These are phyloP conservation scores for Ogataea naganishii DNA, from an alignment of 805 yeast species.

Conservation along the genomic window DNA sequence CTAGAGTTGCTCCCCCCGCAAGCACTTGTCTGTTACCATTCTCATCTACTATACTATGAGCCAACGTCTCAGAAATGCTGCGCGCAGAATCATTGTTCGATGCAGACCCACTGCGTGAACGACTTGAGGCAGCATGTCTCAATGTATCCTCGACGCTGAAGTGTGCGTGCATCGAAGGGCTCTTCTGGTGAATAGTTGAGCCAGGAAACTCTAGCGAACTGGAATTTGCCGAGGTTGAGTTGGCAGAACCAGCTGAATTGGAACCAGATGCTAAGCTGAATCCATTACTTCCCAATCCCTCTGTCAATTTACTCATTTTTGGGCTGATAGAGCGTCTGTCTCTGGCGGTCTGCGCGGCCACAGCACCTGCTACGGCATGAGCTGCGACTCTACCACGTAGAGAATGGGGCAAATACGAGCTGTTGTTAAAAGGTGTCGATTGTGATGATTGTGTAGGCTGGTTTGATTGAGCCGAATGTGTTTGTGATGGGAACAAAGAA, in stretches of 20 bases:
- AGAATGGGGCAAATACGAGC: no score
- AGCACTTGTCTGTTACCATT: no score
- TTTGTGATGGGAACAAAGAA: no score
- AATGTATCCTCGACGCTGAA: slow-evolving; percentile 61
- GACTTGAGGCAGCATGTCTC: slow-evolving; percentile 34
- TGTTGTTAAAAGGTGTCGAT: slow-evolving; percentile 3
- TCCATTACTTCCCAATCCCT: no score
- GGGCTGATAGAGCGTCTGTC: slow-evolving; percentile 15
- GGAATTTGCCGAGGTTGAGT: slow-evolving; percentile 5
- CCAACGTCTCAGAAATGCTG: slow-evolving; percentile 3
- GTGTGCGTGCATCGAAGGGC: slow-evolving; percentile 71
- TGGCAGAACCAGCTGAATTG: no score
- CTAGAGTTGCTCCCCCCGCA: no score
- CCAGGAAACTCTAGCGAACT: neutral
- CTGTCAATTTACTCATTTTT: no score
- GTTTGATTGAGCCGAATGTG: no score
- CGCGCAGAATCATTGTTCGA: slow-evolving; percentile 20
- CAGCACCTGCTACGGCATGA: slow-evolving; percentile 29
- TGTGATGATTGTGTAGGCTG: slow-evolving; percentile 3
- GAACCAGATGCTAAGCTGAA: no score
- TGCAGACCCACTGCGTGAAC: slow-evolving; percentile 25
- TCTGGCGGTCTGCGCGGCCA: slow-evolving; percentile 30
- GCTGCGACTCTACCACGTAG: slow-evolving; percentile 30
- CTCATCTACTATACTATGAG: neutral
- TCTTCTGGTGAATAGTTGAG: slow-evolving; percentile 35